Percentiles rank a stretch among this genome's conserved stretches.
Conservation (phyloP, 768 basidiomycete species). For the Collybiopsis luxurians region DNA sequence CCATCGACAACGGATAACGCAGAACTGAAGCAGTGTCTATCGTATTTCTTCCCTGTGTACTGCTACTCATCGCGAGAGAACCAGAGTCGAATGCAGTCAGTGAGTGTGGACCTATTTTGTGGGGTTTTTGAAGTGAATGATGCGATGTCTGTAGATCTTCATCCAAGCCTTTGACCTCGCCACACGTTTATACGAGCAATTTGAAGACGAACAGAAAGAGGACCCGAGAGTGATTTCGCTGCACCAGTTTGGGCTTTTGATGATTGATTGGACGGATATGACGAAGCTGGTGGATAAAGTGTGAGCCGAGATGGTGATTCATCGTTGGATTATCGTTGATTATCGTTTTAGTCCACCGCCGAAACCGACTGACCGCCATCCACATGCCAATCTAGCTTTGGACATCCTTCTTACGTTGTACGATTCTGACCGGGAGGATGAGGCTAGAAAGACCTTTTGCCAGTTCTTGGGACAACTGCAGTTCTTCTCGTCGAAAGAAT, state of each 20-base stretch:
- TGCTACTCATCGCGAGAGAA: constrained; percentile 83
- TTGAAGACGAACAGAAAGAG: constrained; percentile 71
- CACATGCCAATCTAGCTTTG: constrained; percentile 58
- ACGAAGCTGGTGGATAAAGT: constrained; percentile 54
- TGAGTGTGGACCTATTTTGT: constrained; percentile 25
- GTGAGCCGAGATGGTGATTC: constrained; percentile 22
- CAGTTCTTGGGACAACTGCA: constrained; percentile 63
- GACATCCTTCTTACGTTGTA: constrained; percentile 51
- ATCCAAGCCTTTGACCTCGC: constrained; percentile 64
- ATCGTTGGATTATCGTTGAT: too few relatives aligned
- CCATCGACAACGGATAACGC: constrained; percentile 84
- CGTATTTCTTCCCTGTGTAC: constrained; percentile 95
- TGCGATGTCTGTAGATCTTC: constrained; percentile 51
- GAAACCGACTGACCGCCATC: constrained; percentile 18
- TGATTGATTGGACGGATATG: constrained; percentile 89
- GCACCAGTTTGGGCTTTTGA: constrained; percentile 71
- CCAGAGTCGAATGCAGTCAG: constrained; percentile 61
- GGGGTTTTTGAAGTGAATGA: neutral
- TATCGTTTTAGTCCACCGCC: neutral
- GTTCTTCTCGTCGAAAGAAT: constrained; percentile 30
- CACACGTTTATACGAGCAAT: constrained; percentile 51
- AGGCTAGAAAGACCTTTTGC: constrained; percentile 60
- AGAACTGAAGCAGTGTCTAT: constrained; percentile 85
- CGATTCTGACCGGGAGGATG: constrained; percentile 45
- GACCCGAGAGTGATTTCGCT: constrained; percentile 73